Percentiles rank a stretch among this genome's conserved stretches.
Evolutionary conservation across 192 early-diverging fungal species (phyloP).

Genomic region (Podila horticola): DNA sequence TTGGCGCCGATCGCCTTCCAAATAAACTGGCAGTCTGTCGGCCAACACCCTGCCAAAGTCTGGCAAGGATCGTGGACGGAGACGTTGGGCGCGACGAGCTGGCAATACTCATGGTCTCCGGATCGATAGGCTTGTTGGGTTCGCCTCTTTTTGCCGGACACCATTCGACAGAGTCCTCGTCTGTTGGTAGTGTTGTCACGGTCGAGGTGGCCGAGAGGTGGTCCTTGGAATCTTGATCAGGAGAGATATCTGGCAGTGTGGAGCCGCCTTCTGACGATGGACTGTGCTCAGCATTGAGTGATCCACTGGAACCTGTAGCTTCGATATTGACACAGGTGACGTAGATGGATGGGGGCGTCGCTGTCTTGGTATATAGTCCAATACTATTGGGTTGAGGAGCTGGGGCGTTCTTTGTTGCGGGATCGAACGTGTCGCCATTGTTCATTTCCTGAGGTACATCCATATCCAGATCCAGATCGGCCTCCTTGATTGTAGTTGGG

Average conservation of each 20-base stretch:
- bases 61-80: neutral
- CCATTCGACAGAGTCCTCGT: neutral
- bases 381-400: neutral
- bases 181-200: neutral
- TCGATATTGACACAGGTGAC: slow-evolving; percentile 9
- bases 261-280: too few relatives aligned
- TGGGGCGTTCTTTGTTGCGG: neutral
- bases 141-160: neutral
- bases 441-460: neutral
- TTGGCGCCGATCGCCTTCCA: neutral
- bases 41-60: neutral
- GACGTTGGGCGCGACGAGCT: neutral
- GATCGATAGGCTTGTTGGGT: neutral
- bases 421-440: neutral
- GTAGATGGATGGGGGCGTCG: neutral
- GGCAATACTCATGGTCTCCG: neutral
- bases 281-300: too few relatives aligned
- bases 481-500: neutral
- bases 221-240: neutral
- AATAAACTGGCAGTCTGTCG: neutral
- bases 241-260: neutral
- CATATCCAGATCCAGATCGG: neutral
- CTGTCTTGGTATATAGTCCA: slow-evolving; percentile 5
- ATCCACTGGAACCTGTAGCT: slow-evolving; percentile 1
- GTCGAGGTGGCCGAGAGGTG: neutral